phyloP scores from a whole-genome alignment of 179 eudicot genomes.

The Silene coronaria region DNA sequence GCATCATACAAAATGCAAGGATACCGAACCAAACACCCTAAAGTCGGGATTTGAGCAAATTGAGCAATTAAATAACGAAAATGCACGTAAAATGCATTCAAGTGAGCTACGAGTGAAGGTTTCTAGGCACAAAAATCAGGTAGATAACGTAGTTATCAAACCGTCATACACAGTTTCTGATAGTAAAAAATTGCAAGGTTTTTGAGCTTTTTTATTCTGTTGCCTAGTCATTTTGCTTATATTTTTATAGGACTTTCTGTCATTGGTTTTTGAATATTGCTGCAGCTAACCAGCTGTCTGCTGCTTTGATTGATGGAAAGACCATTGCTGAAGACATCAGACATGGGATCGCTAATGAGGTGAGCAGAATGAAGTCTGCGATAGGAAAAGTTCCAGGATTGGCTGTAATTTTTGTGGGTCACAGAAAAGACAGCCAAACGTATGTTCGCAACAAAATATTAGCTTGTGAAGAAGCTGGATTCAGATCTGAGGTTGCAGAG shows the following conservation, averaged over 20 bases:
- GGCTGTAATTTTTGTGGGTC: slow-evolving; percentile 75
- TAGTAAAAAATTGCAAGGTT: not conserved
- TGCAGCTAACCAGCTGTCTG: slow-evolving; percentile 40
- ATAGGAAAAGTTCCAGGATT: slow-evolving; percentile 67
- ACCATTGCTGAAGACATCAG: slow-evolving; percentile 59
- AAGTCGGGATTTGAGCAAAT: too few relatives aligned
- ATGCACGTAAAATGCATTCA: too few relatives aligned
- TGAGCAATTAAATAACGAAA: too few relatives aligned
- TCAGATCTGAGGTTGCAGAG: slow-evolving; percentile 40
- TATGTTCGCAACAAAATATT: slow-evolving; percentile 70
- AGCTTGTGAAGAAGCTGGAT: slow-evolving; percentile 77
- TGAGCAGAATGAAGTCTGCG: slow-evolving; percentile 52
- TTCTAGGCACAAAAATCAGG: too few relatives aligned
- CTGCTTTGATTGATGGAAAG: slow-evolving; percentile 73
- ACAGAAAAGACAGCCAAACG: slow-evolving; percentile 58
- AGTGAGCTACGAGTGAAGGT: too few relatives aligned
- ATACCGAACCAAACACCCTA: too few relatives aligned
- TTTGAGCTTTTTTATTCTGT: not conserved
- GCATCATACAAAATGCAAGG: too few relatives aligned
- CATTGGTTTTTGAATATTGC: slow-evolving; percentile 18
- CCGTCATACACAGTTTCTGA: not conserved
- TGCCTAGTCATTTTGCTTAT: not conserved
- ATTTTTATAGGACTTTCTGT: not conserved
- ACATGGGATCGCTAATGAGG: slow-evolving; percentile 55
- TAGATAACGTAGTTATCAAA: too few relatives aligned